Percentiles rank a stretch among this genome's conserved stretches.
Evolutionary conservation across 2,329 filamentous ascomycete genomes (phyloP).

Genomic region (Sporothrix pallida): DNA sequence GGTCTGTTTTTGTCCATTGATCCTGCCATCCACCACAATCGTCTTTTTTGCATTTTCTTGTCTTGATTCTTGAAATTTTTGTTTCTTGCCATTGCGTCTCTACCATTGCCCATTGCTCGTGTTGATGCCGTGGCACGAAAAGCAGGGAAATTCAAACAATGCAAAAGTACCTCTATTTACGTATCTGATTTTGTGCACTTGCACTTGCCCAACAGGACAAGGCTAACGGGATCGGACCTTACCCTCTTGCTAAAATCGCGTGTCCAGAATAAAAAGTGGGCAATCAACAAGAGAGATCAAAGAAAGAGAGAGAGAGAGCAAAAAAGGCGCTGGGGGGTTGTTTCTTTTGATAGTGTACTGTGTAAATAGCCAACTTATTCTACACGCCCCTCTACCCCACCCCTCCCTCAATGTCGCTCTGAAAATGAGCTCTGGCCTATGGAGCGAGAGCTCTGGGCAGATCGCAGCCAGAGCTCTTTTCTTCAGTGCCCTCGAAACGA

Average conservation of each 20-base stretch:
- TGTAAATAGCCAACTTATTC: neutral
- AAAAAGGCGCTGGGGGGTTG: conserved; percentile 1
- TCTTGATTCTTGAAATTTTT: neutral
- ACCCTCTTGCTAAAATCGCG: conserved; percentile 18
- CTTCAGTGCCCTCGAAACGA: conserved; percentile 13
- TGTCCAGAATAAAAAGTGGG: conserved; percentile 9
- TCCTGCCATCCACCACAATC: neutral
- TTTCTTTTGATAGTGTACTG: neutral
- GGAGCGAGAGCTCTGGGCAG: conserved; percentile 1
- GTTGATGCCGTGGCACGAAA: neutral
- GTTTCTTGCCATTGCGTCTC: neutral
- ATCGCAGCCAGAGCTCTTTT: conserved; percentile 10
- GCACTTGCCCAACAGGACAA: neutral
- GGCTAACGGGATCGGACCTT: conserved; percentile 23
- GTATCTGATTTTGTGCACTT: too few species aligned
- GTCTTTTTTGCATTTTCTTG: neutral
- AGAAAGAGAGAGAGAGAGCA: too few species aligned
- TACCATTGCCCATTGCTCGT: neutral
- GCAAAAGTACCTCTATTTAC: neutral
- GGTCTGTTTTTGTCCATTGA: neutral
- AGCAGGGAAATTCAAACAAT: neutral
- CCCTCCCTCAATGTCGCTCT: neutral
- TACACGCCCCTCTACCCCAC: neutral
- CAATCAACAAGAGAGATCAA: neutral
- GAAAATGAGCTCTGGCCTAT: neutral